A percentile compares a stretch with the other conserved stretches of the same genome.
These are phyloP conservation scores for Sporothrix sp. DNA, from an alignment of 2,329 filamentous ascomycete species.

Conservation along the genomic window DNA sequence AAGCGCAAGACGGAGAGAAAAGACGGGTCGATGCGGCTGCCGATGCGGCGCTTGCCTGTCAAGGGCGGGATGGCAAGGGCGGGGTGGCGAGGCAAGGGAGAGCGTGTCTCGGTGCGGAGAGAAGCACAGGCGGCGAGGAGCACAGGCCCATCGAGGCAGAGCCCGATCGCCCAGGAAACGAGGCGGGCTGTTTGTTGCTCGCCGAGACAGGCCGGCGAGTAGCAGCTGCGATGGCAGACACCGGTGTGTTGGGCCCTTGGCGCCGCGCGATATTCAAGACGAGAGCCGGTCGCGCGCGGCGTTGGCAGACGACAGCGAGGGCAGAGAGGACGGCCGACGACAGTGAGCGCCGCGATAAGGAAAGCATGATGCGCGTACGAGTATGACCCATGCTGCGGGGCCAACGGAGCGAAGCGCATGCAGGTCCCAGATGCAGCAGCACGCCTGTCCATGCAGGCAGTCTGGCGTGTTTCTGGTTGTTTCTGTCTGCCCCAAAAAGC, in stretches of 20 bases:
- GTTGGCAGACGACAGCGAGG: too few species aligned
- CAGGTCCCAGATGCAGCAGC: conserved; percentile 1
- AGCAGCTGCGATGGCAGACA: too few species aligned
- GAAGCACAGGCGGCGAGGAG: background rate
- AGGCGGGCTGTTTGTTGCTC: background rate
- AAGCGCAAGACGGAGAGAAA: background rate
- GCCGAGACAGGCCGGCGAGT: too few species aligned
- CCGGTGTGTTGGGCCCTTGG: too few species aligned
- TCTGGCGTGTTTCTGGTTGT: background rate
- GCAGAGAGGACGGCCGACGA: too few species aligned
- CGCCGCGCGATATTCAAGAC: too few species aligned
- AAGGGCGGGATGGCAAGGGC: too few species aligned
- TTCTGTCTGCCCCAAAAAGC: background rate
- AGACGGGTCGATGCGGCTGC: background rate
- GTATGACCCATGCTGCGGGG: too few species aligned
- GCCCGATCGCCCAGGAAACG: conserved; percentile 1
- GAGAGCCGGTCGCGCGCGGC: too few species aligned
- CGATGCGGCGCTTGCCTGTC: too few species aligned
- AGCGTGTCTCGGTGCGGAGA: conserved; percentile 1
- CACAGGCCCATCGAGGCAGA: background rate
- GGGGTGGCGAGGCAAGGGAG: background rate
- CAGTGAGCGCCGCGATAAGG: too few species aligned
- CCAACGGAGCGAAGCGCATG: background rate
- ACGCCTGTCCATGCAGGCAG: background rate
- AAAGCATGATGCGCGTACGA: too few species aligned